Evolutionary conservation across 495 filamentous ascomycete genomes (phyloP), one percentile per base, ranked within the genome.

Genomic region (Aspergillus bridgeri): DNA sequence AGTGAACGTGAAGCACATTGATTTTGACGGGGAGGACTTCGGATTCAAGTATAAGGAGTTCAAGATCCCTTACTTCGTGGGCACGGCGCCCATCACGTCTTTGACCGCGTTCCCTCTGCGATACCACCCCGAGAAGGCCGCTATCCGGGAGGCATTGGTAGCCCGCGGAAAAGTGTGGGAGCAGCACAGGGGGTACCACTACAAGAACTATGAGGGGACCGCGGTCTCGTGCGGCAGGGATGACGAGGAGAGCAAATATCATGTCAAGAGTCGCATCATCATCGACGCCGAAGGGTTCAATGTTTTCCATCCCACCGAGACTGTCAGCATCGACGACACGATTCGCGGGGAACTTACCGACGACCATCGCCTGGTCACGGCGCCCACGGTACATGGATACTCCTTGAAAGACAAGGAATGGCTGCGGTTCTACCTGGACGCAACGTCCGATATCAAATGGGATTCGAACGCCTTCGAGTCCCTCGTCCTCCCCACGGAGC

Each of bases 1-100:
- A 2, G 54, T 81, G 5, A 53, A 55, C 0, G 71, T 64, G 58
- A 65, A 77, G 29, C 83, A 80, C 55, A 73, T 89, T 46, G 83
- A 87, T 52, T 86, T 76, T 52, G 77, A 86, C 53, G 87, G 88
- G 13, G 75, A 77, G 7, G 70, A 68, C 0, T 88, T 88, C 55
- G 84, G 87, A 8, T 74, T 73, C 7, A 63, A 64, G 33, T 66
- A 69, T 45, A 60, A 75, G 19, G 59, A 60, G 4, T 75, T 83
- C 49, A 57, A 60, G 19, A 80, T 89, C 24, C 61, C 61, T 22
- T 54, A 62, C 19, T 90, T 83, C 61, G 64, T 70, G 20, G 87
- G 86, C 18, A 86, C 83, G 24, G 71, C 62, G 19, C 70, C 77
- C 21, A 86, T 89, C 63, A 80, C 67, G 1, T 69, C 75, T 1